Percentiles rank a stretch among this genome's conserved stretches.
Conservation (phyloP, 202 grass and related monocot species). For the Saccharum hybrid region DNA sequence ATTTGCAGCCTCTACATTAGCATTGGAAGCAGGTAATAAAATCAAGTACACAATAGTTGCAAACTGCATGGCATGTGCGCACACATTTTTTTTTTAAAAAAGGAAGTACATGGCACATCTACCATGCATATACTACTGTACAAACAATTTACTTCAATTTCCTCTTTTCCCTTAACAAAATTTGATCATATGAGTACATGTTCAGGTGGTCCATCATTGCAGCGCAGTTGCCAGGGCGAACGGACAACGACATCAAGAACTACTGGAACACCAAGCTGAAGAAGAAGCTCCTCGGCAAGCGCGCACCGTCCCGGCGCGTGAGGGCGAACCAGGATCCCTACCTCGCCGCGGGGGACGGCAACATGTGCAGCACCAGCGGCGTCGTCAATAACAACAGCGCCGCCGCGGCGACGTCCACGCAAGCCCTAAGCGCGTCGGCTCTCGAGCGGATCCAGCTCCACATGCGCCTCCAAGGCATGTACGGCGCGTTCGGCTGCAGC, state of each 20-base stretch:
- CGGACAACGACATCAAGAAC: conserved; percentile 81
- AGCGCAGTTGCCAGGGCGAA: conserved; percentile 61
- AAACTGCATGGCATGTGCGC: conserved; percentile 16
- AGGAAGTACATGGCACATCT: background rate
- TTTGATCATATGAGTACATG: background rate
- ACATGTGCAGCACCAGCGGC: conserved; percentile 23
- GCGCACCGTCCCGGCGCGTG: conserved; percentile 42
- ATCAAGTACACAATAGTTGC: background rate
- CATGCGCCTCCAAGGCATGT: conserved; percentile 91
- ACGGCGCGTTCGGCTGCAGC: conserved; percentile 58
- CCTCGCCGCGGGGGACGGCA: background rate
- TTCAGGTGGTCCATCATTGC: conserved; percentile 71
- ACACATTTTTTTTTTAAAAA: background rate
- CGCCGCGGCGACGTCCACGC: background rate
- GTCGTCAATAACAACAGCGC: background rate
- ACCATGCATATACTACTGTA: background rate
- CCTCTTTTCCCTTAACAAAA: background rate
- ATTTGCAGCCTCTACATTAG: conserved; percentile 86
- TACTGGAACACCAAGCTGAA: conserved; percentile 82
- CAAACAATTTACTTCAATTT: background rate
- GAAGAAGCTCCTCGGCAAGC: conserved; percentile 74
- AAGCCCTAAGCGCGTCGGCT: conserved; percentile 74
- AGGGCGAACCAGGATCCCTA: conserved; percentile 35
- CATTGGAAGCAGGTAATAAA: conserved; percentile 73
- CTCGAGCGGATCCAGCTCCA: conserved; percentile 97